A percentile compares a stretch with the other conserved stretches of the same genome.
These are phyloP conservation scores for Aspergillus alliaceus DNA, from an alignment of 2,329 filamentous ascomycete species.

Conservation along the genomic window DNA sequence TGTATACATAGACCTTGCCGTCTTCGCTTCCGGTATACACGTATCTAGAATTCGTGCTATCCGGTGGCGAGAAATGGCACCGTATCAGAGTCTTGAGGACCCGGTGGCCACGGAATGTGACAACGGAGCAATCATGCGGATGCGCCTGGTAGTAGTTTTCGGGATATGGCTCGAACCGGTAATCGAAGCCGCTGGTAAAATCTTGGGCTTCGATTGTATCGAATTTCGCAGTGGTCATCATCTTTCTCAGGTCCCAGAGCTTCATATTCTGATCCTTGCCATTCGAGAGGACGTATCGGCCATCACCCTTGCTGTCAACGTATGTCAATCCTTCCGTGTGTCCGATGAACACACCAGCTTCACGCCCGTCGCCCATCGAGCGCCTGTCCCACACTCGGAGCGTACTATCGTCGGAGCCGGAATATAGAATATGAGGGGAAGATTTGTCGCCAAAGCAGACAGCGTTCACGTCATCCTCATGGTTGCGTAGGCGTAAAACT, in stretches of 20 bases:
- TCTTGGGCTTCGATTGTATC: slow-evolving; percentile 53
- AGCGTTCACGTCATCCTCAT: slow-evolving; percentile 89
- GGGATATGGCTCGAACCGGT: slow-evolving; percentile 59
- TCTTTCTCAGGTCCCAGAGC: slow-evolving; percentile 91
- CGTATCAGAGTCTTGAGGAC: slow-evolving; percentile 88
- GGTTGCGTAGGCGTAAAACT: slow-evolving; percentile 73
- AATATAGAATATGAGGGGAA: slow-evolving; percentile 92
- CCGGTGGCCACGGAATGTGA: slow-evolving; percentile 88
- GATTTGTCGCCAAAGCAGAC: slow-evolving; percentile 90
- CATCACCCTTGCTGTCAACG: slow-evolving; percentile 80
- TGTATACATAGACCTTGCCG: slow-evolving; percentile 88
- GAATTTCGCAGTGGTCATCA: slow-evolving; percentile 68
- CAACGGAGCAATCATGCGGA: slow-evolving; percentile 83
- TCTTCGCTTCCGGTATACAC: slow-evolving; percentile 91
- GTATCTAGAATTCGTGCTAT: slow-evolving; percentile 83
- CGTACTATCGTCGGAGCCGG: slow-evolving; percentile 89
- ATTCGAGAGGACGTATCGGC: slow-evolving; percentile 87
- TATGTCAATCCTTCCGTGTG: slow-evolving; percentile 67
- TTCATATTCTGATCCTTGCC: slow-evolving; percentile 97
- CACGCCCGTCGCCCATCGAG: slow-evolving; percentile 61
- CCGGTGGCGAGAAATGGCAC: slow-evolving; percentile 89
- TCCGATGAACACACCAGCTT: slow-evolving; percentile 64
- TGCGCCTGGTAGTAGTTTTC: slow-evolving; percentile 62
- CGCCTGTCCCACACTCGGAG: slow-evolving; percentile 96
- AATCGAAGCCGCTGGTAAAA: slow-evolving; percentile 63